These are phyloP conservation scores for Exophiala calicioides DNA, from an alignment of 2,329 filamentous ascomycete genomes.

Conservation along the genomic window DNA sequence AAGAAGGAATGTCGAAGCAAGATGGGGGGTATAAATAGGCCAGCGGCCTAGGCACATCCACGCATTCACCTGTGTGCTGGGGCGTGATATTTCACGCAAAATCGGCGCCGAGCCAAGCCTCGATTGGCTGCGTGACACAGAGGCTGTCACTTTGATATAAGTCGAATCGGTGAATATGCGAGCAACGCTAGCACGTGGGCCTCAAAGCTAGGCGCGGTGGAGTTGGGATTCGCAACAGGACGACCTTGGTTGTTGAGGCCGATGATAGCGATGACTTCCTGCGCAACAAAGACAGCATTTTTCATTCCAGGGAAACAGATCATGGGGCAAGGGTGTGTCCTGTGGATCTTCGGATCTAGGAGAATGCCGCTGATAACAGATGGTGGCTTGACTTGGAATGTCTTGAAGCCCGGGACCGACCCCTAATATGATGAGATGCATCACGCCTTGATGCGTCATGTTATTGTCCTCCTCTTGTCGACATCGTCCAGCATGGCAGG, in stretches of 20 bases:
- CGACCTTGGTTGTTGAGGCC: background rate
- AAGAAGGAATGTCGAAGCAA: slow-evolving; percentile 2
- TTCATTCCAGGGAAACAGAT: background rate
- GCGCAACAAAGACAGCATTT: no score
- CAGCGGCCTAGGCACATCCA: no score
- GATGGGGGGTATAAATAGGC: slow-evolving; percentile 1
- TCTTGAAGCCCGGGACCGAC: background rate
- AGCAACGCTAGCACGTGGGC: background rate
- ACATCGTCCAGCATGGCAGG: slow-evolving; percentile 13
- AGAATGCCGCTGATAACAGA: no score
- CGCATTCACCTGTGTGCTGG: no score
- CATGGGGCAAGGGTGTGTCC: no score
- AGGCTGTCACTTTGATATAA: no score
- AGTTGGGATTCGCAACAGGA: no score
- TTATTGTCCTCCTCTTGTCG: slow-evolving; percentile 13
- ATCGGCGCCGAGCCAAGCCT: background rate
- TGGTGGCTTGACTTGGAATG: background rate
- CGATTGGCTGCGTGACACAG: no score
- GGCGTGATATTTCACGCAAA: no score
- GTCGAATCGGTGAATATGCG: background rate
- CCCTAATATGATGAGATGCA: no score
- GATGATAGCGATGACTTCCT: background rate
- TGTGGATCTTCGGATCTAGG: no score
- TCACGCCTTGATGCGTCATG: background rate
- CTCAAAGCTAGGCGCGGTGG: no score